Evolutionary conservation across 106 monocot genomes (phyloP), one percentile per base, ranked within the genome.

Genomic region (Dendrobium officinale): DNA sequence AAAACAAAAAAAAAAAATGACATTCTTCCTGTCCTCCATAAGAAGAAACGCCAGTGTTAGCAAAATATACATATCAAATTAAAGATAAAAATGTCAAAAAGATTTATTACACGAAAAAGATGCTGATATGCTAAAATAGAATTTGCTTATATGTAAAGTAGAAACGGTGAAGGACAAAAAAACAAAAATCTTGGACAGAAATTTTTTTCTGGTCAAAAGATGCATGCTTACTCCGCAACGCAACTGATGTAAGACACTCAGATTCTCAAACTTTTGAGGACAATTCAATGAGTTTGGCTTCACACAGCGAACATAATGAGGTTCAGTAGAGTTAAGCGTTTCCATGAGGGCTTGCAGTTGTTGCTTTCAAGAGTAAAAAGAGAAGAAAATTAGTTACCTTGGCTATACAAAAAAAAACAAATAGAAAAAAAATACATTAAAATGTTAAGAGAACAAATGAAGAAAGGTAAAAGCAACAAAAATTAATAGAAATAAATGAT

Each of bases 341-440:
- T 93, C 98, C 98, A 98, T 98, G 43, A 98, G 95, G 13, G 91
- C 85, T 87, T 95, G 98, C 43, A 98, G 88, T 92, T 98, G 98
- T 92, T 91, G 98, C 98, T 98, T 81, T 54, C 73, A 79, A 18
- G 55, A 77, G 19, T 42, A 72, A 19, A 80, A 19, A 74, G 26
- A 49, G 13, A 49, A 49, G 13, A 74, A 49, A 49, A 76, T 70
- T 2, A 86, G n/a, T 6, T 51, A 86, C 37, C 55, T 40, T 17
- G 5, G 22, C 27, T 19, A 48, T 18, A 79, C 77, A 40, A 59
- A 56, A 51, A 56, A 51, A 37, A 70, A 13, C 13, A 72, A 40
- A 5, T 24, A 74, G 20, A 22, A 76, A 74, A 43, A 44, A 42
- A 0, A n/a, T 1, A n/a, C 43, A 15, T n/a, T 70, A 70, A 70